Evolutionary conservation across 2,329 filamentous ascomycete species (phyloP), one percentile per base, ranked within the genome.

Genomic region (Chrysosphaeria jannelii): DNA sequence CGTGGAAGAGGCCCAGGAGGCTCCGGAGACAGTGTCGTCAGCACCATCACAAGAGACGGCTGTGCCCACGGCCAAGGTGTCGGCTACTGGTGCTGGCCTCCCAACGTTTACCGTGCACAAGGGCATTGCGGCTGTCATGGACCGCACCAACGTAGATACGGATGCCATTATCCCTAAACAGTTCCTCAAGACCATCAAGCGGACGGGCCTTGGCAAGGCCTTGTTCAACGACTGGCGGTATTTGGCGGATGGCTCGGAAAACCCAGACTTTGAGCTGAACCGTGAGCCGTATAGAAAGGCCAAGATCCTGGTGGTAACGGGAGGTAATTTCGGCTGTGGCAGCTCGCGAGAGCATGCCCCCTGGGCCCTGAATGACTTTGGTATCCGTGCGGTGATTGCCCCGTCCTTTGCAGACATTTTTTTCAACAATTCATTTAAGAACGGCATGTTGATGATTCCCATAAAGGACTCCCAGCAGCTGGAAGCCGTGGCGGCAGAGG

Each of bases 391-490:
- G 42, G 57, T 93, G 37, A 89, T 93, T 35, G 85, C 81, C 1
- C 75, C 76, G 2, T 79, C 71, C 1, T 63, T 58, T 28, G 72
- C 70, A 28, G 76, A 89, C 39, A 97, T 97, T 45, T 91, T 91
- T 63, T 88, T 81, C 62, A 91, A 90, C 62, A 97, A 97, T 55
- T 85, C 72, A n/a, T 93, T 91, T 61, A 93, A 97, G 59, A 97
- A 97, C 51, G 81, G 81, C 50, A 93, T 93, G 85, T 53, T 93
- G 31, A 79, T 81, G 22, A 63, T 93, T 29, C 48, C 56, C 28
- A 70, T 93, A 39, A 49, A 56, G 15, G 63, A 81, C 42, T 46
- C 62, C 32, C 51, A 47, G 2, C 53, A 59, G 15, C 50, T 91
- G 4, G 54, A 70, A 20, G 54, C 53, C 30, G 65, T 93, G 31